A percentile compares a stretch with the other conserved stretches of the same genome.
These are phyloP conservation scores for Coniella vitis DNA, from an alignment of 2,329 filamentous ascomycete genomes.

Conservation along the genomic window DNA sequence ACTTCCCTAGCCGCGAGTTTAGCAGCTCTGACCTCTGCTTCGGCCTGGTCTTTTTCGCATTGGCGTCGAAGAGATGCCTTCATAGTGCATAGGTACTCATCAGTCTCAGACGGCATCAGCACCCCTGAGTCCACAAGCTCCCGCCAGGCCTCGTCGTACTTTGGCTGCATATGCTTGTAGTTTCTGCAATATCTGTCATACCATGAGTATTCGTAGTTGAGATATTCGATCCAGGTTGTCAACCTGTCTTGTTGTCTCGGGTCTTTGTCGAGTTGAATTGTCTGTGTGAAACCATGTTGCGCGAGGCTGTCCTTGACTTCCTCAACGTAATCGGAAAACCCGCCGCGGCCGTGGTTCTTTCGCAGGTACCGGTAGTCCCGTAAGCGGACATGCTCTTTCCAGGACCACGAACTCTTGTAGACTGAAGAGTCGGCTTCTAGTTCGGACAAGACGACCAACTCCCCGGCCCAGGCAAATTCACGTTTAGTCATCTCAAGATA, in stretches of 20 bases:
- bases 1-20: constrained; percentile 8
- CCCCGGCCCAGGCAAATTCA: constrained; percentile 14
- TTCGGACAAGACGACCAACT: not conserved
- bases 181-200: constrained; percentile 17
- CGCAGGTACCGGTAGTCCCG: not conserved
- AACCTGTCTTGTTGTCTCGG: constrained; percentile 25
- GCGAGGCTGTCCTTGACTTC: not conserved
- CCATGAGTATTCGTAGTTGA: constrained; percentile 22
- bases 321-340: not conserved
- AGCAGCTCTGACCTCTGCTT: constrained; percentile 5
- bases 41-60: not conserved
- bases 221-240: constrained; percentile 34
- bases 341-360: not conserved
- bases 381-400: not conserved
- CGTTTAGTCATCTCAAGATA: constrained; percentile 12
- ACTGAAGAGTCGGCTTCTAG: not conserved
- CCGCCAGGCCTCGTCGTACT: constrained; percentile 26
- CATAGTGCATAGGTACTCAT: constrained; percentile 19
- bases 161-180: constrained; percentile 19
- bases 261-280: constrained; percentile 26
- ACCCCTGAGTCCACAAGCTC: constrained; percentile 25
- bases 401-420: not conserved
- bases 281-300: constrained; percentile 22
- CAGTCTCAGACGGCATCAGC: constrained; percentile 23
- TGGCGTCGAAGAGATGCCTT: constrained; percentile 17